Evolutionary conservation across 2,329 filamentous ascomycete genomes (phyloP), one percentile per base, ranked within the genome.

Genomic region (Penicillium janthinellum): DNA sequence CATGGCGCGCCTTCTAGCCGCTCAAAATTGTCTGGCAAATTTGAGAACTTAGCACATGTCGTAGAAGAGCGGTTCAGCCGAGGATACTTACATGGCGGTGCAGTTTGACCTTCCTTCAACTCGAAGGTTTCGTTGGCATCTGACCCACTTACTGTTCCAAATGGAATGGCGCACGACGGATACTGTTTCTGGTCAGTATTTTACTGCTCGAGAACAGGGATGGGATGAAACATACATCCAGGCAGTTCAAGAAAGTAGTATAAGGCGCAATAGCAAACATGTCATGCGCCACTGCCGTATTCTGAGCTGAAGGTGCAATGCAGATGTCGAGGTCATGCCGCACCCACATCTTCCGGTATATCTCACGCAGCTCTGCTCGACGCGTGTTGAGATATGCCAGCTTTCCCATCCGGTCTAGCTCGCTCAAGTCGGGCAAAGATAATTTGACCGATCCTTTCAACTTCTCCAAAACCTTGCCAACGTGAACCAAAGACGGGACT

Each of bases 211-310:
- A 28, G 25, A 28, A 28, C 25, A 28, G 4, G 25, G 45, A 17
- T n/a, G 39, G 34, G 6, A 45, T 12, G 8, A 3, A 52, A 73
- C 79, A 69, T 68, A 80, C 81, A 68, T 85, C 81, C 4, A 85
- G 63, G 15, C 81, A 48, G 59, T 85, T 86, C 62, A 77, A 75
- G 38, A 85, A 64, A 15, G 77, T 70, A 0, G 82, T 84, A 63
- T 79, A 85, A 0, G 62, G 58, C 7, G 66, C 54, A 15, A 66
- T 15, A 10, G 68, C 68, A 54, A 66, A 70, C 0, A 68, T 75
- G 65, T 86, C 83, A 67, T 86, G 83, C 39, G 71, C 71, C 0
- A 82, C 78, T 0, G 84, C 82, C 0, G 82, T 84, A 6, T 73
- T 77, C 56, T 82, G 79, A 5, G 82, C 80, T 5, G 77, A 72